phyloP scores from a whole-genome alignment of 306 rosid species.

The Dalbergia cochinchinensis region DNA sequence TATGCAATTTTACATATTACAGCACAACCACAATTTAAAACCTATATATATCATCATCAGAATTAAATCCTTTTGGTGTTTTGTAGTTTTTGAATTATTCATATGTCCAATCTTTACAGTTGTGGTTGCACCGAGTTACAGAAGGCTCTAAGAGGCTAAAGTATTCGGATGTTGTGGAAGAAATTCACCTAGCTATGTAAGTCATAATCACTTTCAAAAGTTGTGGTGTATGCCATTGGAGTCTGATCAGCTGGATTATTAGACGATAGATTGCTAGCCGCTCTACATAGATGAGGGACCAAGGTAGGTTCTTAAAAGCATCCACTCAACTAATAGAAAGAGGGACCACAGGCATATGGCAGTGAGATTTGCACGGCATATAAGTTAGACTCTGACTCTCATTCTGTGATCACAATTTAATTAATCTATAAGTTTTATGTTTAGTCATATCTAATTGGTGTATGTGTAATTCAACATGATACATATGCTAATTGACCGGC shows the following conservation, averaged over 20 bases:
- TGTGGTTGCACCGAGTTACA: not conserved
- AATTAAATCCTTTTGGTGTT: not conserved
- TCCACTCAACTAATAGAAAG: constrained; percentile 57
- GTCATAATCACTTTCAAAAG: constrained; percentile 50
- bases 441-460: not conserved
- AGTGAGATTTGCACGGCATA: constrained; percentile 74
- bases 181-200: constrained; percentile 39
- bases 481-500: constrained; percentile 14
- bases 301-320: constrained; percentile 87
- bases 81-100: not conserved
- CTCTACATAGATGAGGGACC: constrained; percentile 74
- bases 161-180: constrained; percentile 8
- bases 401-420: constrained; percentile 2
- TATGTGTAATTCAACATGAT: constrained; percentile 3
- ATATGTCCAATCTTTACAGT: not conserved
- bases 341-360: constrained; percentile 72
- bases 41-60: not conserved
- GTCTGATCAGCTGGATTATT: constrained; percentile 48
- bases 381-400: constrained; percentile 45
- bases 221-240: constrained; percentile 61
- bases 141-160: not conserved
- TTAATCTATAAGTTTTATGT: too few relatives aligned
- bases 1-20: too few relatives aligned
- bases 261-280: constrained; percentile 52
- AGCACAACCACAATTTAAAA: too few relatives aligned